phyloP scores from a whole-genome alignment of 306 rosid species.

The Mucuna pruriens region DNA sequence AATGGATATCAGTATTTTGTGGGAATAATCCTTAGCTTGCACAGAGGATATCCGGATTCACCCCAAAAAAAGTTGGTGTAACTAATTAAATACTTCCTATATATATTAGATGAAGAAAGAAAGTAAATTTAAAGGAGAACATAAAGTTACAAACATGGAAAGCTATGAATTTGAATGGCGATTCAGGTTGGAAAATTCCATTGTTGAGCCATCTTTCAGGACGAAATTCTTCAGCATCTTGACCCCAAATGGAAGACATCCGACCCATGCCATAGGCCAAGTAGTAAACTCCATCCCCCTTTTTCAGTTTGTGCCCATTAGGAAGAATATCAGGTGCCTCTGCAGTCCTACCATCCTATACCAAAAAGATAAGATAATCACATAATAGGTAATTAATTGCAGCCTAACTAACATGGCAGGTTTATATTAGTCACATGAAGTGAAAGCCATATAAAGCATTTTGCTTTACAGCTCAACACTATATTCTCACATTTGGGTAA shows the following conservation, averaged over 20 bases:
- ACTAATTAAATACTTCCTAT: too few species aligned
- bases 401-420: background rate
- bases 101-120: too few species aligned
- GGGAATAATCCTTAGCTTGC: too few species aligned
- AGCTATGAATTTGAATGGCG: constrained; percentile 79
- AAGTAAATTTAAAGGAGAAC: background rate
- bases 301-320: constrained; percentile 63
- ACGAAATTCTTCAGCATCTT: constrained; percentile 61
- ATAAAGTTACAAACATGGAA: constrained; percentile 68
- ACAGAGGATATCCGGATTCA: too few species aligned
- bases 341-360: constrained; percentile 70
- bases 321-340: constrained; percentile 67
- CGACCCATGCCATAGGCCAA: constrained; percentile 79
- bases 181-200: constrained; percentile 63
- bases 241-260: constrained; percentile 78
- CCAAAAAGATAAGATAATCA: constrained; percentile 15
- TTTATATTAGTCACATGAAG: background rate
- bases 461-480: too few species aligned
- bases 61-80: too few species aligned
- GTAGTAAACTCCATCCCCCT: constrained; percentile 70
- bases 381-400: background rate
- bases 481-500: too few species aligned
- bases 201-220: constrained; percentile 81
- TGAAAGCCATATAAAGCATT: background rate
- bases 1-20: too few species aligned